Evolutionary conservation across 768 basidiomycete species (phyloP).

Genomic region (Strobilomyces echinocephalus): DNA sequence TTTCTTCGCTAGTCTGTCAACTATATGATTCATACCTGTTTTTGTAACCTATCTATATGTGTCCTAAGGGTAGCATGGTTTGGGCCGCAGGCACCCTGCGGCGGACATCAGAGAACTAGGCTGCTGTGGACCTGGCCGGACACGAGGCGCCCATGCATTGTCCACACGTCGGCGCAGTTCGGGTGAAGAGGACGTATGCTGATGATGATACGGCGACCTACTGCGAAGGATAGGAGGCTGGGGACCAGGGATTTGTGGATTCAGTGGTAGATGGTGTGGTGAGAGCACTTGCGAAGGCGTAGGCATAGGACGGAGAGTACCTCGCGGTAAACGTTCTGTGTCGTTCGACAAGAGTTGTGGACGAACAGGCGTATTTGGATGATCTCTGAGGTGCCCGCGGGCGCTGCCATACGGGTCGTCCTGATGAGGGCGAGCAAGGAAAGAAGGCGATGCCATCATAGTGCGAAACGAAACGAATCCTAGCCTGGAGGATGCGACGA

Average conservation of each 20-base stretch:
- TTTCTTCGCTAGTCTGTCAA: background rate
- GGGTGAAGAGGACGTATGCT: slow-evolving; percentile 24
- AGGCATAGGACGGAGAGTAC: slow-evolving; percentile 17
- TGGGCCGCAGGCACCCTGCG: too few species aligned
- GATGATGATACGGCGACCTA: slow-evolving; percentile 11
- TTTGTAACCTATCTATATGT: too few species aligned
- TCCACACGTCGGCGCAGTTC: slow-evolving; percentile 18
- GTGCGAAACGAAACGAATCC: background rate
- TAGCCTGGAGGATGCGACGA: background rate
- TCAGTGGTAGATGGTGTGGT: slow-evolving; percentile 3
- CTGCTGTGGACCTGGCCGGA: slow-evolving; percentile 10
- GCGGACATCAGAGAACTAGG: too few species aligned
- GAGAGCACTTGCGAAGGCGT: background rate
- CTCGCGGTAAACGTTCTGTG: slow-evolving; percentile 6
- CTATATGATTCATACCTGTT: slow-evolving; percentile 40
- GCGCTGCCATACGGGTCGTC: slow-evolving; percentile 4
- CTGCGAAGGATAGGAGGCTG: slow-evolving; percentile 10
- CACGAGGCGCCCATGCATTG: slow-evolving; percentile 23
- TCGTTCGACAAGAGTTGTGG: slow-evolving; percentile 2
- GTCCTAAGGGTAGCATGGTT: too few species aligned
- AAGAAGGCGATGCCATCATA: slow-evolving; percentile 20
- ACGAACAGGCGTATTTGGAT: slow-evolving; percentile 1
- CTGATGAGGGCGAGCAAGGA: slow-evolving; percentile 14
- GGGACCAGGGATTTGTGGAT: background rate
- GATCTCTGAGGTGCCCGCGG: slow-evolving; percentile 1